Base-by-base conservation (phyloP, 495 filamentous ascomycete genomes). In the Aspergillus egyptiacus region DNA sequence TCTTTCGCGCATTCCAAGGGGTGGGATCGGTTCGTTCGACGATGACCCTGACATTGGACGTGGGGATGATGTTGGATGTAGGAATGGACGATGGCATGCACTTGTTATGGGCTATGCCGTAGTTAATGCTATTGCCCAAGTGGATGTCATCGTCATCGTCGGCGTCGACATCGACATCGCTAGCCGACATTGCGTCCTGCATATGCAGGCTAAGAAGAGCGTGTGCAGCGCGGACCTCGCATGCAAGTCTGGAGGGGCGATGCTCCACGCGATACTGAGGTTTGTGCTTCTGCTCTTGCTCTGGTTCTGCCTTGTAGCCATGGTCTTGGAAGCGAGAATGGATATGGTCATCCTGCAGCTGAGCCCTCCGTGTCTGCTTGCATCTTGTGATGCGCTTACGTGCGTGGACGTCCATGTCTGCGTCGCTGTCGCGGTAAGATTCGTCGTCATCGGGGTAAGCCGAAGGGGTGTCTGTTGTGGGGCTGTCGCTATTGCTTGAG, bases 151-250 rank as follows among this genome's bases (percentile, higher is more conserved):
- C 33, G 15, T 36, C n/a, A 18, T 3, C 7, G 23, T 42, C 23
- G 25, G 7, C 13, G 15, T 31, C 27, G 40, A 19, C 5, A 22
- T 42, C 53, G 22, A 43, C 25, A 23, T 59, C 58, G 15, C 41
- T 50, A 2, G 36, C 42, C 2, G n/a, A n/a, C n/a, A 39, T 49
- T 6, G 57, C 57, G 59, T 77, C 70, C 52, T 72, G 68, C 54
- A 73, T 73, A 39, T 76, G 72, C 37, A 83, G 60, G 53, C 72
- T 74, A 55, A 83, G 63, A 49, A 83, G 60, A 36, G 78, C 65
- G 60, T 78, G 67, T 15, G 80, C 80, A 4, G 80, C 80, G 42
- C 74, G 77, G 53, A 79, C 73, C 52, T 80, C 77, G 17, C 52
- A 43, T 1, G 46, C 42, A 24, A 64, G 17, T 14, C 28, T 32